These are phyloP conservation scores for Priceomyces haplophilus DNA, from an alignment of 805 yeast genomes.

Conservation along the genomic window DNA sequence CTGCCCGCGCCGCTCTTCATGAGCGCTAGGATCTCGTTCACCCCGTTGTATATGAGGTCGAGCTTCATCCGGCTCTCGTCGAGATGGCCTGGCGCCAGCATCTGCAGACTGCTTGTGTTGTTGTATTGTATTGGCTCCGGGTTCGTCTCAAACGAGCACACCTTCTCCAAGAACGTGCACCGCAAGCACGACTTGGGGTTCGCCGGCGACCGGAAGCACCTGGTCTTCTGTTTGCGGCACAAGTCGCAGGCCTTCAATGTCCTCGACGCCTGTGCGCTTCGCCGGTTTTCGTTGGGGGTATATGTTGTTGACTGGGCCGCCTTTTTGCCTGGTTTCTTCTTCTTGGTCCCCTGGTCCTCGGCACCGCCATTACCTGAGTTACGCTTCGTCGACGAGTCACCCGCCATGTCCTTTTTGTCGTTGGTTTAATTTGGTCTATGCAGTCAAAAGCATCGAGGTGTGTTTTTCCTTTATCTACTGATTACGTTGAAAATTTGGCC, in stretches of 20 bases:
- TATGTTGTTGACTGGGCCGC: not conserved
- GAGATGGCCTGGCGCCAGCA: not conserved
- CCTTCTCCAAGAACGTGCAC: conserved; percentile 50
- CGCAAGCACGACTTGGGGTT: conserved; percentile 51
- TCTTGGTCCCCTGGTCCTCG: conserved; percentile 1
- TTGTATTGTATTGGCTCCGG: conserved; percentile 4
- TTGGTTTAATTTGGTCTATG: not conserved
- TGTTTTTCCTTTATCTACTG: not conserved
- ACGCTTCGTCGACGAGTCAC: not conserved
- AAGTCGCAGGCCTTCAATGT: conserved; percentile 53
- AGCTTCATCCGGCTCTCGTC: conserved; percentile 18
- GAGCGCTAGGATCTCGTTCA: conserved; percentile 30
- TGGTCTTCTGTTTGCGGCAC: conserved; percentile 56
- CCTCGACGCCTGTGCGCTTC: conserved; percentile 32
- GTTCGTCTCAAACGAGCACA: conserved; percentile 47
- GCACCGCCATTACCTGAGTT: not conserved
- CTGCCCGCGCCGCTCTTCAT: conserved; percentile 15
- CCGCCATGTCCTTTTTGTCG: not conserved
- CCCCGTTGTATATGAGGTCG: conserved; percentile 32
- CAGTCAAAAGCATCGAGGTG: not conserved
- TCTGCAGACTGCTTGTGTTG: not conserved
- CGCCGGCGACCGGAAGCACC: conserved; percentile 56
- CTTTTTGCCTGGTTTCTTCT: not conserved
- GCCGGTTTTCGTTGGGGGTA: conserved; percentile 11
- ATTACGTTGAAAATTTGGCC: not conserved